phyloP scores from a whole-genome alignment of 2,329 filamentous ascomycete species.

The Alternaria incomplexa region DNA sequence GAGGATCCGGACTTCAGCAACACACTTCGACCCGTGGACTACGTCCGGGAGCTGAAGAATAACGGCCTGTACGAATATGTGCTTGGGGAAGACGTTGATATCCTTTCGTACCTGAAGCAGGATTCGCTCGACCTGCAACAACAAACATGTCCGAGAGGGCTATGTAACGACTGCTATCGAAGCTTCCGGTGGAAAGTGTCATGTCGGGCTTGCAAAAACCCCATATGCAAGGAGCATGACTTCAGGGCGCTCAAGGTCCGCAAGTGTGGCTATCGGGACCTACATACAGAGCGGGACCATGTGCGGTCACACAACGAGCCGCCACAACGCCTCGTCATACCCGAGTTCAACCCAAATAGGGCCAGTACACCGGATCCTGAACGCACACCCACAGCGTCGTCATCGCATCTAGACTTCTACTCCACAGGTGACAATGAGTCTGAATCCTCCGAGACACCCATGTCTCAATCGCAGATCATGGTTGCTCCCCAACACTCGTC shows the following conservation, averaged over 20 bases:
- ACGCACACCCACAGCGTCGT: constrained; percentile 31
- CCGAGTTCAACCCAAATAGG: constrained; percentile 44
- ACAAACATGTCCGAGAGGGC: constrained; percentile 59
- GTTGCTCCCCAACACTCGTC: constrained; percentile 30
- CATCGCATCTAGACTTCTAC: constrained; percentile 29
- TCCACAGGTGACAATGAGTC: constrained; percentile 33
- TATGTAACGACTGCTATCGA: constrained; percentile 64
- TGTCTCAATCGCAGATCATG: constrained; percentile 46
- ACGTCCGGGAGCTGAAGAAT: constrained; percentile 49
- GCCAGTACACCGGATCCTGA: constrained; percentile 30
- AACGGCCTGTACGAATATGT: constrained; percentile 51
- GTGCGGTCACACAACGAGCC: constrained; percentile 44
- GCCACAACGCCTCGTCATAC: constrained; percentile 42
- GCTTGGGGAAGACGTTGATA: constrained; percentile 49
- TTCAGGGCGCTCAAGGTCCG: constrained; percentile 62
- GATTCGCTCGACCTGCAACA: constrained; percentile 52
- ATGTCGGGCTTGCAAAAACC: constrained; percentile 62
- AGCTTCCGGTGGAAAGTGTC: constrained; percentile 66
- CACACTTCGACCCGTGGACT: constrained; percentile 56
- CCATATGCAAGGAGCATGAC: constrained; percentile 66
- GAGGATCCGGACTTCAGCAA: constrained; percentile 62
- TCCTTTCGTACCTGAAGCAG: constrained; percentile 48
- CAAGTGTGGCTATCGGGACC: constrained; percentile 64
- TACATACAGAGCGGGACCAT: constrained; percentile 56
- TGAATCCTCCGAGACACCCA: constrained; percentile 35